Conservation (phyloP, 768 basidiomycete genomes). For the Russula olivacea region DNA sequence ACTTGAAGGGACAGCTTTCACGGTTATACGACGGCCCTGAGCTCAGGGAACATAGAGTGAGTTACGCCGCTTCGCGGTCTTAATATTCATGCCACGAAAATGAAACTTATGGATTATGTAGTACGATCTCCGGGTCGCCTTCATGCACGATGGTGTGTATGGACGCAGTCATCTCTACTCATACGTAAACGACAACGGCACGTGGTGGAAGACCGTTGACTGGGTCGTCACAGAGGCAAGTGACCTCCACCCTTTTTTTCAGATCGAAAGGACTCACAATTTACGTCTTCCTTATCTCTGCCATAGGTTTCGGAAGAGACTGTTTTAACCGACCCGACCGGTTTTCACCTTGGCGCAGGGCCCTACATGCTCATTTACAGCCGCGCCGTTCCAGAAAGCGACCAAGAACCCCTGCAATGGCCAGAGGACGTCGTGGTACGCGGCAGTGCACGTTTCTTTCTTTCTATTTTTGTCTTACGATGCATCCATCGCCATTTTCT, state of each 20-base stretch:
- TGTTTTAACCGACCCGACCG: constrained; percentile 62
- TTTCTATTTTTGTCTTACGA: background rate
- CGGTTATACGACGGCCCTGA: constrained; percentile 57
- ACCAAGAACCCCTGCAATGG: constrained; percentile 29
- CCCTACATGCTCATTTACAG: constrained; percentile 76
- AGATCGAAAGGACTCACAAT: background rate
- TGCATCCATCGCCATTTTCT: background rate
- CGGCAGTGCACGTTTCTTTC: background rate
- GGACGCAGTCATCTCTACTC: constrained; percentile 76
- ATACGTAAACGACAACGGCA: constrained; percentile 60
- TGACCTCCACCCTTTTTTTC: background rate
- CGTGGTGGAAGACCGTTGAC: constrained; percentile 82
- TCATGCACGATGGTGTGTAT: constrained; percentile 71
- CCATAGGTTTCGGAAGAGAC: constrained; percentile 62
- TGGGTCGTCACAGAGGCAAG: constrained; percentile 58
- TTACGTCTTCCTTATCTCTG: no score
- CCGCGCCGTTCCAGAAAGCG: constrained; percentile 30
- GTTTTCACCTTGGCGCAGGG: constrained; percentile 69
- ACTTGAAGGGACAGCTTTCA: constrained; percentile 41
- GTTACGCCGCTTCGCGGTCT: constrained; percentile 23
- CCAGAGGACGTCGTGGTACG: constrained; percentile 32
- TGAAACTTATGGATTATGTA: constrained; percentile 28
- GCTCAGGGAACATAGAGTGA: constrained; percentile 52
- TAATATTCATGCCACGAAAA: background rate
- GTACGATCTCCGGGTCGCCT: constrained; percentile 78